phyloP scores from a whole-genome alignment of 2,329 filamentous ascomycete species.

The Phoma sp. region DNA sequence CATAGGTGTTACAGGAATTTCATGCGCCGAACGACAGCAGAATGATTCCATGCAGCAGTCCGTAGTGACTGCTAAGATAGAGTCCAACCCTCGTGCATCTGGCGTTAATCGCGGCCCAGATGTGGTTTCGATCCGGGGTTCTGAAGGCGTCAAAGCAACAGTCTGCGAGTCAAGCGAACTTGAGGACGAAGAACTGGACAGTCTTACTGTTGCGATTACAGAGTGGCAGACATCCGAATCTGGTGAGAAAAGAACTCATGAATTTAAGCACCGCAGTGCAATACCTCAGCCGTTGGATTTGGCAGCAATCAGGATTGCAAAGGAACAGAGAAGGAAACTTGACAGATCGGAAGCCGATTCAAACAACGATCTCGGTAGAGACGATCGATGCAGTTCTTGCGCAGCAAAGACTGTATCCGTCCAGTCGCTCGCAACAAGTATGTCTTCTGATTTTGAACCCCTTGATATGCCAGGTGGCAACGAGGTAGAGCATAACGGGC shows the following conservation, averaged over 20 bases:
- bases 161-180: background rate
- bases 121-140: background rate
- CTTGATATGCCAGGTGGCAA: background rate
- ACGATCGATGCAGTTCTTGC: background rate
- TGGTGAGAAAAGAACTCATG: background rate
- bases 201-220: background rate
- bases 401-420: background rate
- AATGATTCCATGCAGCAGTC: background rate
- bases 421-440: conserved; percentile 6
- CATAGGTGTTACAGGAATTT: background rate
- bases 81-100: background rate
- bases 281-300: conserved; percentile 8
- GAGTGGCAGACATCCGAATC: background rate
- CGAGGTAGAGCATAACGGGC: conserved; percentile 12
- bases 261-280: conserved; percentile 4
- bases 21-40: conserved; percentile 10
- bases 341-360: background rate
- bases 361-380: background rate
- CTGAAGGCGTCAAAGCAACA: background rate
- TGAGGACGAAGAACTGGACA: background rate
- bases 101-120: background rate
- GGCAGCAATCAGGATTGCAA: background rate
- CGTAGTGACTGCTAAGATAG: background rate
- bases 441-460: conserved; percentile 5
- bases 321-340: background rate